Conservation (phyloP, 1,284 basidiomycete genomes). For the Taiwanofungus camphoratus region DNA sequence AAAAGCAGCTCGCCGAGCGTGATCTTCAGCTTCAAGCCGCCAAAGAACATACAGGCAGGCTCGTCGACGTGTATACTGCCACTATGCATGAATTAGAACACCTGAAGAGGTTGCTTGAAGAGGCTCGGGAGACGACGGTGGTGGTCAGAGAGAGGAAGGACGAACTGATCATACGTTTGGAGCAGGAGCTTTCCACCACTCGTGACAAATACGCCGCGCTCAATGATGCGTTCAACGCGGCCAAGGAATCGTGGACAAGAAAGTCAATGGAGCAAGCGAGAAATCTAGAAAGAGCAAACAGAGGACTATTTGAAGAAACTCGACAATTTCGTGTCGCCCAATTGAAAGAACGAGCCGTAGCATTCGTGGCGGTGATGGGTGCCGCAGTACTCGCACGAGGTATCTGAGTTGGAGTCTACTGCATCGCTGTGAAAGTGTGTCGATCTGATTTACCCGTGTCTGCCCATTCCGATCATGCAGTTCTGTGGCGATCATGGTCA, state of each 20-base stretch:
- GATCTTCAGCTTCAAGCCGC: constrained; percentile 74
- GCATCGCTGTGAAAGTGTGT: too few species aligned
- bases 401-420: too few species aligned
- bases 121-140: constrained; percentile 39
- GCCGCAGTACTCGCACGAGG: too few species aligned
- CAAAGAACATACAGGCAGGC: constrained; percentile 71
- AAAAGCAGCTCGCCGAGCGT: constrained; percentile 59
- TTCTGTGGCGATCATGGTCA: too few species aligned
- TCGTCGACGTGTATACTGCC: constrained; percentile 52
- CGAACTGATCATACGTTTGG: constrained; percentile 50
- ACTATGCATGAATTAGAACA: constrained; percentile 48
- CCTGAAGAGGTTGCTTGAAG: constrained; percentile 58
- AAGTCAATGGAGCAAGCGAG: constrained; percentile 62
- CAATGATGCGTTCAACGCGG: constrained; percentile 55
- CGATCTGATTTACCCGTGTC: too few species aligned
- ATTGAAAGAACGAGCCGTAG: too few species aligned
- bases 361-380: too few species aligned
- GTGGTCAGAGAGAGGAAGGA: constrained; percentile 42
- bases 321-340: constrained; percentile 53
- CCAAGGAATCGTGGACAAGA: constrained; percentile 64
- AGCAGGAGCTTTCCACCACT: constrained; percentile 46
- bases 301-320: constrained; percentile 61
- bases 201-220: constrained; percentile 61
- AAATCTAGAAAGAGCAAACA: constrained; percentile 69
- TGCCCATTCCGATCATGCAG: too few species aligned